Conservation (phyloP, 306 rosid species). For the Glycine latifolia region DNA sequence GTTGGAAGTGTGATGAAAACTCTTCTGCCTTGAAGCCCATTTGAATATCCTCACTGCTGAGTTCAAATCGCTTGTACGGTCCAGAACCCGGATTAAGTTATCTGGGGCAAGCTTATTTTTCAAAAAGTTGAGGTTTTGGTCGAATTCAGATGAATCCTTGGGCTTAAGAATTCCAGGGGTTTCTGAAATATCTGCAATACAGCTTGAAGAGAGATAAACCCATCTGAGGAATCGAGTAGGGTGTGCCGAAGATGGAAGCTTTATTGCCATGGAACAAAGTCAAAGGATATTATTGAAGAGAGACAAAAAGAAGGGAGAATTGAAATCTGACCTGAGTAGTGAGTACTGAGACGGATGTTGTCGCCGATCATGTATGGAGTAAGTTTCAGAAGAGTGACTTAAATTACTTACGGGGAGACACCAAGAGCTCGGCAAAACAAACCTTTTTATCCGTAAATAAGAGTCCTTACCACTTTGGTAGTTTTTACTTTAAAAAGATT, state of each 20-base stretch:
- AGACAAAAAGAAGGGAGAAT: slow-evolving; percentile 57
- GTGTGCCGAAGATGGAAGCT: slow-evolving; percentile 59
- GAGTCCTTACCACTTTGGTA: too few relatives aligned
- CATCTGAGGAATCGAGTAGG: slow-evolving; percentile 63
- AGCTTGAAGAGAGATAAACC: slow-evolving; percentile 63
- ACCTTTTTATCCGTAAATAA: too few relatives aligned
- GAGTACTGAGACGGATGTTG: slow-evolving; percentile 9
- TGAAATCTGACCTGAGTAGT: slow-evolving; percentile 62
- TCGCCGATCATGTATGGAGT: not conserved
- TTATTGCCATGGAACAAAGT: slow-evolving; percentile 65
- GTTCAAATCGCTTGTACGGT: slow-evolving; percentile 63
- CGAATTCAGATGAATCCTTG: slow-evolving; percentile 55
- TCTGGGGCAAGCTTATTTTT: slow-evolving; percentile 67
- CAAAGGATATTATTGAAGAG: slow-evolving; percentile 44
- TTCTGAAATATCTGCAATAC: slow-evolving; percentile 59
- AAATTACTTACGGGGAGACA: too few relatives aligned
- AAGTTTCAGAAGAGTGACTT: not conserved
- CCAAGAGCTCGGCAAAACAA: too few relatives aligned
- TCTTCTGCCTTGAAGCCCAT: slow-evolving; percentile 78
- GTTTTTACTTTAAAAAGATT: too few relatives aligned
- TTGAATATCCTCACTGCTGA: slow-evolving; percentile 75
- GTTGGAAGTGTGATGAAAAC: slow-evolving; percentile 63
- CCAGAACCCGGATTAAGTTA: slow-evolving; percentile 64
- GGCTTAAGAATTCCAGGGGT: slow-evolving; percentile 42
- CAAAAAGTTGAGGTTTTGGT: slow-evolving; percentile 60